Base-by-base conservation (phyloP, 2,329 filamentous ascomycete species). In the Botryosphaeria dothidea region DNA sequence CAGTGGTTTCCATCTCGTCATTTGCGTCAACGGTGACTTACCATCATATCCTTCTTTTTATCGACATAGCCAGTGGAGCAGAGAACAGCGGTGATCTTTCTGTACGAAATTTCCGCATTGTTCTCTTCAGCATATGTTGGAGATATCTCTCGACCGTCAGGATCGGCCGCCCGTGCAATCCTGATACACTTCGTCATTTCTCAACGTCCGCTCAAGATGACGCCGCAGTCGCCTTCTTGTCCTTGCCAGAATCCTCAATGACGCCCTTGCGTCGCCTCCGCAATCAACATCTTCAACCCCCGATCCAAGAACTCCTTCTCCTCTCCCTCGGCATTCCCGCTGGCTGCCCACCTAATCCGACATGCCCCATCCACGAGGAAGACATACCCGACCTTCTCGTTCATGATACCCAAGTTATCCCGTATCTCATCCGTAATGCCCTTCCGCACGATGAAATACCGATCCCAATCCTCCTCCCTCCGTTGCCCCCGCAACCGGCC, bases 301-400 rank as follows among this genome's bases (percentile, higher is more conserved):
- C 82, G 90, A 45, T 86, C 85, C 73, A 96, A 74, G 46, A 87
- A 85, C 62, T 88, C 84, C 68, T 83, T 84, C 81, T 96, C 92
- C 19, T 85, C 85, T 0, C 84, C 84, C 67, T 88, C 83, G 51
- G 88, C 87, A 52, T 83, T 75, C 13, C 89, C 92, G 72, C 93
- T 96, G 3, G 92, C 95, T 0, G 94, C 95, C 95, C 95, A 99
- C 65, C 95, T 86, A 70, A 99, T 96, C 79, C 88, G 91, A 77
- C 93, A 97, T 68, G 93, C 84, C 67, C 88, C 84, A 76, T 99
- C 95, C 66, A 99, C 83, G 54, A 99, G 83, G 78, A 97, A 99
- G 4, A 93, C 90, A 79, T 97, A 98, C 41, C 93, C 94, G 36
- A 97, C 94, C 78, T 93, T 96, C 69, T 88, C 88, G 79, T 99